phyloP scores from a whole-genome alignment of 202 grass and related monocot species.

The Panicum virgatum region DNA sequence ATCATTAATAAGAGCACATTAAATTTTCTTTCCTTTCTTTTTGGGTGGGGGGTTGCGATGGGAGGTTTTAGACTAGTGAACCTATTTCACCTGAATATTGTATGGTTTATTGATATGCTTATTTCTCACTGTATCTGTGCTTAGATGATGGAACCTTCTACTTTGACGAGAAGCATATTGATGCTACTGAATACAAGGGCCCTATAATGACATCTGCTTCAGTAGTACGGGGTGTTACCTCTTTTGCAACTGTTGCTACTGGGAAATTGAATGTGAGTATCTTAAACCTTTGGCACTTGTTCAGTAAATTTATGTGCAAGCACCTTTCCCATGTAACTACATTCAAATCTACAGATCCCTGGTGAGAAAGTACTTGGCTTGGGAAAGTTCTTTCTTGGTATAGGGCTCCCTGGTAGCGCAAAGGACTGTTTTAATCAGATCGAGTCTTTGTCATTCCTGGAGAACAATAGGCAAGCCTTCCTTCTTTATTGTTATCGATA shows the following conservation, averaged over 20 bases:
- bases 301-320: conserved; percentile 30
- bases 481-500: conserved; percentile 8
- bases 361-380: conserved; percentile 81
- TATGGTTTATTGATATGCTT: conserved; percentile 1
- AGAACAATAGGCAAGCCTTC: conserved; percentile 76
- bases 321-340: conserved; percentile 21
- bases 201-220: conserved; percentile 88
- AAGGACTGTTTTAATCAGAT: conserved; percentile 98
- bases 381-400: conserved; percentile 89
- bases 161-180: conserved; percentile 94
- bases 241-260: conserved; percentile 68
- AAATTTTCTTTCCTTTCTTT: background rate
- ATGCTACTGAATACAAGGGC: conserved; percentile 81
- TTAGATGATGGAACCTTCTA: conserved; percentile 88
- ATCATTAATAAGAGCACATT: background rate
- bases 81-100: background rate
- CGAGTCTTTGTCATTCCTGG: conserved; percentile 71
- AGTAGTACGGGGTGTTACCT: conserved; percentile 72
- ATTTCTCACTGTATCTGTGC: conserved; percentile 24
- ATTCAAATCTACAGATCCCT: conserved; percentile 64
- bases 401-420: conserved; percentile 82
- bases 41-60: background rate
- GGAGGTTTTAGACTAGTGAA: background rate
- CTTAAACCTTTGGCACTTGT: background rate
- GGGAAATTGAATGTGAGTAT: conserved; percentile 78